Conservation (phyloP, 2,329 filamentous ascomycete genomes). For the Alternaria hordeiaustralica region DNA sequence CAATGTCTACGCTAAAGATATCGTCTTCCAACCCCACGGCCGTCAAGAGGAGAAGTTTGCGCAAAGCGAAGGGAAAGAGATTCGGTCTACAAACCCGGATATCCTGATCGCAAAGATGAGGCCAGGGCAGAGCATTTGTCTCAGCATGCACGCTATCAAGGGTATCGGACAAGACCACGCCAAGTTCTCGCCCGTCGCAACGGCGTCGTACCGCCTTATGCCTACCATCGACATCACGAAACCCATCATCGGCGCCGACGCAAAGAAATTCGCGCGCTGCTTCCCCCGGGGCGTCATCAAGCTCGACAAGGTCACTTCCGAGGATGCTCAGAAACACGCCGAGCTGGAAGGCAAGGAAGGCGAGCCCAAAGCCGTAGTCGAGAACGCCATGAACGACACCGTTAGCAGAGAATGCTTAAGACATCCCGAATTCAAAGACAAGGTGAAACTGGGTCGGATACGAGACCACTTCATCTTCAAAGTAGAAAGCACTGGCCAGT, state of each 20-base stretch:
- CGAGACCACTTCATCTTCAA: conserved; percentile 98
- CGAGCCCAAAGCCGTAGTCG: conserved; percentile 85
- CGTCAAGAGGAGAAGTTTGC: conserved; percentile 51
- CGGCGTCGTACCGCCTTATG: conserved; percentile 88
- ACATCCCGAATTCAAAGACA: conserved; percentile 91
- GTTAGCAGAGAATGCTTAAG: conserved; percentile 92
- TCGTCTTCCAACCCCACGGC: conserved; percentile 78
- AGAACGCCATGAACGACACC: conserved; percentile 89
- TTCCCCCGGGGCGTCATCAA: conserved; percentile 89
- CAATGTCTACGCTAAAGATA: conserved; percentile 63
- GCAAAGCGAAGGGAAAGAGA: conserved; percentile 61
- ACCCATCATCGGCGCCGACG: conserved; percentile 86
- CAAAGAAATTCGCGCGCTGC: conserved; percentile 86
- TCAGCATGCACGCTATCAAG: conserved; percentile 93
- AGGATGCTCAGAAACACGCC: conserved; percentile 66
- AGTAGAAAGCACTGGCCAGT: conserved; percentile 94
- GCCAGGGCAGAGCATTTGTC: conserved; percentile 83
- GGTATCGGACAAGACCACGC: conserved; percentile 93
- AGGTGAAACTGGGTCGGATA: conserved; percentile 89
- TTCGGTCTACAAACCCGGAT: conserved; percentile 84
- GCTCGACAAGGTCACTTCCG: conserved; percentile 72
- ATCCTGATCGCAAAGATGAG: conserved; percentile 94
- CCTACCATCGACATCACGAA: conserved; percentile 83
- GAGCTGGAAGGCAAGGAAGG: conserved; percentile 78
- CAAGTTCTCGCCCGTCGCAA: conserved; percentile 96